Conservation (phyloP, 768 basidiomycete genomes). For the Phaffia australis region DNA sequence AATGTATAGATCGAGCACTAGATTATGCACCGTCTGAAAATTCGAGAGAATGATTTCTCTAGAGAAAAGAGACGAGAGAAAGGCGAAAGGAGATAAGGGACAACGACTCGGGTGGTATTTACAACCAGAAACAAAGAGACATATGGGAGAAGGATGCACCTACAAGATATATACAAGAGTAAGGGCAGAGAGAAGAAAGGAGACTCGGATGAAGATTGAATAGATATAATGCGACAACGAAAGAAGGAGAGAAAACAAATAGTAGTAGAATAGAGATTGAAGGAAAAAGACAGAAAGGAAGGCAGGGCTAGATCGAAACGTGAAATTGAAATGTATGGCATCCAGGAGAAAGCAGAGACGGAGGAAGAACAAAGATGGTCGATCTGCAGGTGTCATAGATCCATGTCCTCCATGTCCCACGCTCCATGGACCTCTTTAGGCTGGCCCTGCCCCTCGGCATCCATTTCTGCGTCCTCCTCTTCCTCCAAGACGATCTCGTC, state of each 20-base stretch:
- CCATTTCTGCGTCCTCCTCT: not conserved
- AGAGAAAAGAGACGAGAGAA: too few relatives aligned
- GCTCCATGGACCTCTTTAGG: not conserved
- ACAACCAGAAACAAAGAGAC: not conserved
- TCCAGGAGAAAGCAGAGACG: not conserved
- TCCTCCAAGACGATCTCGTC: not conserved
- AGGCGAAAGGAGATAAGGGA: too few relatives aligned
- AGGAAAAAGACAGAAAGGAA: not conserved
- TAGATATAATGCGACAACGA: not conserved
- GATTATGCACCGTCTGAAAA: too few relatives aligned
- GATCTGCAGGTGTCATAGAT: not conserved
- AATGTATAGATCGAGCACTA: too few relatives aligned
- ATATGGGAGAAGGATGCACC: not conserved
- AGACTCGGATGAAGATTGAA: not conserved
- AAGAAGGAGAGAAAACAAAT: not conserved
- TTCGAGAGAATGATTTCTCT: too few relatives aligned
- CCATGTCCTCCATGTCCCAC: conserved; percentile 15
- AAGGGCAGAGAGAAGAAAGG: not conserved
- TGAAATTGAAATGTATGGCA: not conserved
- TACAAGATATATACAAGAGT: not conserved
- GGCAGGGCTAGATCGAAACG: not conserved
- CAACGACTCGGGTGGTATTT: too few relatives aligned
- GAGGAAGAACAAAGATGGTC: not conserved
- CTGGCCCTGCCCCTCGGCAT: not conserved
- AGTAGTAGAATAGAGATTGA: not conserved